phyloP scores from a whole-genome alignment of 768 basidiomycete species.

The Terana coerulea region DNA sequence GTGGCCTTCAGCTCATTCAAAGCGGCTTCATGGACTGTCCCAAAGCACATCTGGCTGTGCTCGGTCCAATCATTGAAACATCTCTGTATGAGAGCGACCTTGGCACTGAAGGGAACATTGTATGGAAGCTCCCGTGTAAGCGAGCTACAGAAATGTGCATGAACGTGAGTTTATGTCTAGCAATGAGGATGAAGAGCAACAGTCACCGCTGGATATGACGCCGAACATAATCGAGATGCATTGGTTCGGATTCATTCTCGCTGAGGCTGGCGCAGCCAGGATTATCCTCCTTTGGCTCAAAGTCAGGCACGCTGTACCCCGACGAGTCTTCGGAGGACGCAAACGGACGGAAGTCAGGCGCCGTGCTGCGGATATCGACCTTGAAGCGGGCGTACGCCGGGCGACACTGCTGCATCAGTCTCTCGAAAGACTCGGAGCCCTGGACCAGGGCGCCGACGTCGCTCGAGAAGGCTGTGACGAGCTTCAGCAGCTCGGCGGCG shows the following conservation, averaged over 20 bases:
- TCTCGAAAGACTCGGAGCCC: slow-evolving; percentile 44
- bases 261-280: neutral
- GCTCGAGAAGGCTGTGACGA: slow-evolving; percentile 41
- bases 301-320: slow-evolving; percentile 40
- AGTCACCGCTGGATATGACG: slow-evolving; percentile 40
- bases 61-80: slow-evolving; percentile 41
- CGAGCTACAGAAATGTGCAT: slow-evolving; percentile 36
- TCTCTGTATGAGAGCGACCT: slow-evolving; percentile 40
- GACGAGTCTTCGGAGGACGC: slow-evolving; percentile 18
- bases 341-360: slow-evolving; percentile 54
- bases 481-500: slow-evolving; percentile 43
- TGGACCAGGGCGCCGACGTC: slow-evolving; percentile 43
- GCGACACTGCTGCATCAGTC: slow-evolving; percentile 50
- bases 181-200: neutral
- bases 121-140: slow-evolving; percentile 65
- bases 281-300: slow-evolving; percentile 21
- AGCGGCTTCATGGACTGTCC: slow-evolving; percentile 33
- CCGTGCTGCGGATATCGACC: slow-evolving; percentile 41
- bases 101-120: slow-evolving; percentile 57
- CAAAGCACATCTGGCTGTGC: slow-evolving; percentile 43
- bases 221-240: slow-evolving; percentile 49
- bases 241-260: slow-evolving; percentile 7
- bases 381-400: slow-evolving; percentile 45
- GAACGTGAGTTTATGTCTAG: neutral
- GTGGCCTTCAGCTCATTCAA: slow-evolving; percentile 36